Percentiles rank a stretch among this genome's conserved stretches.
Conservation (phyloP, 306 rosid genomes). For the Amphicarpaea edgeworthii region DNA sequence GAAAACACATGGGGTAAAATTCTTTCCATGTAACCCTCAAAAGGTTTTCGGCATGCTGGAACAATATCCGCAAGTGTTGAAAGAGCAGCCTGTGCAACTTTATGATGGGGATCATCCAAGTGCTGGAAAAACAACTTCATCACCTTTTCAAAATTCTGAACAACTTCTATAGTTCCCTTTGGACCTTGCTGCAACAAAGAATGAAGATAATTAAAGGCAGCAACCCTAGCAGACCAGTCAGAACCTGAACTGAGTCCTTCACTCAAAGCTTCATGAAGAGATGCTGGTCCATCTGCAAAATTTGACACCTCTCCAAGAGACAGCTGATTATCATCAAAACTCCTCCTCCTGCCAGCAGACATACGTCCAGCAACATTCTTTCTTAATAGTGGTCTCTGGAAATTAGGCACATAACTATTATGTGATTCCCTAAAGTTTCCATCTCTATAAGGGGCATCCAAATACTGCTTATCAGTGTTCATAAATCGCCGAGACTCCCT, state of each 20-base stretch:
- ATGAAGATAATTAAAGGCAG: constrained; percentile 91
- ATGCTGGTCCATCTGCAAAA: constrained; percentile 85
- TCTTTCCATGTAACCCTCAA: constrained; percentile 98
- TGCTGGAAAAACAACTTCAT: constrained; percentile 99
- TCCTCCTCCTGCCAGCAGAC: constrained; percentile 92
- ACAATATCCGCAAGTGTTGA: constrained; percentile 92
- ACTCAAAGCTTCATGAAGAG: constrained; percentile 91
- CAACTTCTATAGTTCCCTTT: constrained; percentile 88
- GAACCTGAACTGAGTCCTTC: constrained; percentile 95
- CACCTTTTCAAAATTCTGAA: constrained; percentile 95
- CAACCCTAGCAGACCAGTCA: constrained; percentile 98
- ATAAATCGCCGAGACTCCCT: constrained; percentile 79
- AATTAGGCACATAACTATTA: constrained; percentile 82
- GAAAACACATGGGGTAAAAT: constrained; percentile 97
- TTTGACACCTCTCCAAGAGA: constrained; percentile 79
- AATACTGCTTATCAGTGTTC: constrained; percentile 73
- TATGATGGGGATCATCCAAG: constrained; percentile 99
- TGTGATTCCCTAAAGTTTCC: constrained; percentile 86
- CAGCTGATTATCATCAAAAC: constrained; percentile 94
- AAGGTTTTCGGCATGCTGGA: constrained; percentile 93
- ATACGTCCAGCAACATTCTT: constrained; percentile 84
- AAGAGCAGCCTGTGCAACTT: constrained; percentile 99
- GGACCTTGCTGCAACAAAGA: constrained; percentile 97
- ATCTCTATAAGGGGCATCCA: constrained; percentile 76
- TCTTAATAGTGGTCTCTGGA: constrained; percentile 93